These are phyloP conservation scores for Claviceps digitariae DNA, from an alignment of 2,329 filamentous ascomycete species.

Conservation along the genomic window DNA sequence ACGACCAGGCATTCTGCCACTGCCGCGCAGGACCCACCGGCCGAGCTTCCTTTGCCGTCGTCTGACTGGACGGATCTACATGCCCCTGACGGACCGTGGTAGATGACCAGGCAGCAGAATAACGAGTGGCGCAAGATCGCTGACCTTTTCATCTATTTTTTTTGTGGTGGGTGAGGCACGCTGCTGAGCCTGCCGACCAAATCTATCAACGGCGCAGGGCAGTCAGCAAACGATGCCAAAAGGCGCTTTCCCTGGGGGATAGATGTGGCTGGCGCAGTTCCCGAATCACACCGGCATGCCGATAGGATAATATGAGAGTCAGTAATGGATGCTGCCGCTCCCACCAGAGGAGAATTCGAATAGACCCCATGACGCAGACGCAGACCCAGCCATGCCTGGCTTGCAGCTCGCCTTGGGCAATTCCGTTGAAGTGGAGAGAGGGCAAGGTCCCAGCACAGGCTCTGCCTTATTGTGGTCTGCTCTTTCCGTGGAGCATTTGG, in stretches of 20 bases:
- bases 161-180: not conserved
- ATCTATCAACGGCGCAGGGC: not conserved
- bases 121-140: conserved; percentile 3
- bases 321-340: not conserved
- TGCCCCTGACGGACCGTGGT: not conserved
- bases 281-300: not conserved
- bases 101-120: conserved; percentile 10
- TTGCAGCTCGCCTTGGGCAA: not conserved
- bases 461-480: not conserved
- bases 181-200: not conserved
- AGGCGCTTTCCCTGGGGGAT: not conserved
- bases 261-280: not conserved
- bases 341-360: not conserved
- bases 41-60: no score
- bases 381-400: no score
- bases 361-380: not conserved
- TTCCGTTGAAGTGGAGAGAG: not conserved
- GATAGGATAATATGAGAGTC: not conserved
- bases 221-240: not conserved
- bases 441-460: not conserved
- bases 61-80: no score
- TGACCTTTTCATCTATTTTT: not conserved
- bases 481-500: not conserved
- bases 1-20: no score
- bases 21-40: no score